Evolutionary conservation across 495 filamentous ascomycete species (phyloP).

Genomic region (Aspergillus carlsbadensis): DNA sequence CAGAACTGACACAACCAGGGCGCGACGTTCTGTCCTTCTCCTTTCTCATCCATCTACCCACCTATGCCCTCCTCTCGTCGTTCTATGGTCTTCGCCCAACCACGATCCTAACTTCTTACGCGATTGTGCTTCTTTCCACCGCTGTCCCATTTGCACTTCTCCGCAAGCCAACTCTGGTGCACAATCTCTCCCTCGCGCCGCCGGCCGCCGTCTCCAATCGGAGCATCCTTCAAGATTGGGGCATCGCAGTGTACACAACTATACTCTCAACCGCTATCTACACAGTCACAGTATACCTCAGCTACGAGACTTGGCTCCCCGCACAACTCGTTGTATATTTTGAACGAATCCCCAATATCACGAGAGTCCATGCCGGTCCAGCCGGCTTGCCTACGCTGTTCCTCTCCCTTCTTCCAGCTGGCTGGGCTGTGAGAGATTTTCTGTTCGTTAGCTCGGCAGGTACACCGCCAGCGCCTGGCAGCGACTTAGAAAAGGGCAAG

Average conservation of each 20-base stretch:
- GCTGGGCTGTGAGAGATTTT: slow-evolving; percentile 67
- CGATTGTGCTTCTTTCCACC: slow-evolving; percentile 64
- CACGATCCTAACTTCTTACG: slow-evolving; percentile 55
- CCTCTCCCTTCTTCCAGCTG: slow-evolving; percentile 58
- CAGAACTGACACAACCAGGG: slow-evolving; percentile 33
- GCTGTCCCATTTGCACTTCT: slow-evolving; percentile 70
- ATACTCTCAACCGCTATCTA: slow-evolving; percentile 67
- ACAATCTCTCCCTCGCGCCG: slow-evolving; percentile 52
- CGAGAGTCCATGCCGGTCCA: slow-evolving; percentile 57
- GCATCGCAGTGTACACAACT: slow-evolving; percentile 61
- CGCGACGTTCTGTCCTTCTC: slow-evolving; percentile 69
- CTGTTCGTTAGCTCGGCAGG: slow-evolving; percentile 70
- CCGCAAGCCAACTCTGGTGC: slow-evolving; percentile 60
- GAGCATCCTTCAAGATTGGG: slow-evolving; percentile 64
- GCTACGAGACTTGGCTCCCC: slow-evolving; percentile 65
- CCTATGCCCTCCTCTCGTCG: slow-evolving; percentile 63
- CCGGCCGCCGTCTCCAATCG: slow-evolving; percentile 56
- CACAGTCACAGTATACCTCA: slow-evolving; percentile 60
- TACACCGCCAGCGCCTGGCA: slow-evolving; percentile 21
- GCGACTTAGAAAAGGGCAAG: slow-evolving; percentile 30
- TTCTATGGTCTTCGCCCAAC: slow-evolving; percentile 68
- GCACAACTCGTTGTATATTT: slow-evolving; percentile 68
- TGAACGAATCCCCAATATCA: slow-evolving; percentile 61
- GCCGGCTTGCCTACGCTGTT: slow-evolving; percentile 46
- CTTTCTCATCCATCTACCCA: slow-evolving; percentile 68